phyloP scores from a whole-genome alignment of 2,329 filamentous ascomycete genomes.

The Phoma herbarum region DNA sequence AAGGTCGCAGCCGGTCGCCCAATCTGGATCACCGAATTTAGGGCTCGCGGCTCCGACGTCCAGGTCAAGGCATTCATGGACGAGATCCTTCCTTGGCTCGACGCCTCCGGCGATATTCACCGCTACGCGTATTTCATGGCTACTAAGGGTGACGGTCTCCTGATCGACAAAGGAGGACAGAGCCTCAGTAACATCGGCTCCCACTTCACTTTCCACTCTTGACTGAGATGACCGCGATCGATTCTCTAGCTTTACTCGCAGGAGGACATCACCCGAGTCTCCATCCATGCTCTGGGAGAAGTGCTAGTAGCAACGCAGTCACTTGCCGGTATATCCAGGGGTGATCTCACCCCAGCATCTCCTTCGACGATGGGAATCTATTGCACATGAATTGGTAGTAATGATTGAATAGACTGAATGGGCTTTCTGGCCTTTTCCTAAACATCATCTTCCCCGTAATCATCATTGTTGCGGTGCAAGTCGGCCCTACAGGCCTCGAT shows the following conservation, averaged over 20 bases:
- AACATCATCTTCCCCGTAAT: too few relatives aligned
- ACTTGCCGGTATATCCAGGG: too few relatives aligned
- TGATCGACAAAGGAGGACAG: constrained; percentile 31
- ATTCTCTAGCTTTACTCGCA: too few relatives aligned
- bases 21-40: constrained; percentile 51
- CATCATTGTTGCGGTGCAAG: too few relatives aligned
- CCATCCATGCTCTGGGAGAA: too few relatives aligned
- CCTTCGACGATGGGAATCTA: not conserved
- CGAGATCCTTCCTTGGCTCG: constrained; percentile 46
- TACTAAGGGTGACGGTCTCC: constrained; percentile 10
- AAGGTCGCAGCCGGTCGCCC: constrained; percentile 61
- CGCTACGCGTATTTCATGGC: constrained; percentile 46
- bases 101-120: constrained; percentile 36
- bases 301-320: too few relatives aligned
- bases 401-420: not conserved
- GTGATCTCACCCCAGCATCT: too few relatives aligned
- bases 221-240: too few relatives aligned
- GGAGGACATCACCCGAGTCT: too few relatives aligned
- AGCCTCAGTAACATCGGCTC: constrained; percentile 28
- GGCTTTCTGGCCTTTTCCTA: too few relatives aligned
- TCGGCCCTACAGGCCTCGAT: too few relatives aligned
- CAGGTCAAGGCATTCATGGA: constrained; percentile 36
- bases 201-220: constrained; percentile 21
- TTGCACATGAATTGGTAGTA: not conserved
- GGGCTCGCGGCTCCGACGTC: constrained; percentile 27